These are phyloP conservation scores for Rhodosorus marinus DNA, from an alignment of 23 red algal species.

Conservation along the genomic window DNA sequence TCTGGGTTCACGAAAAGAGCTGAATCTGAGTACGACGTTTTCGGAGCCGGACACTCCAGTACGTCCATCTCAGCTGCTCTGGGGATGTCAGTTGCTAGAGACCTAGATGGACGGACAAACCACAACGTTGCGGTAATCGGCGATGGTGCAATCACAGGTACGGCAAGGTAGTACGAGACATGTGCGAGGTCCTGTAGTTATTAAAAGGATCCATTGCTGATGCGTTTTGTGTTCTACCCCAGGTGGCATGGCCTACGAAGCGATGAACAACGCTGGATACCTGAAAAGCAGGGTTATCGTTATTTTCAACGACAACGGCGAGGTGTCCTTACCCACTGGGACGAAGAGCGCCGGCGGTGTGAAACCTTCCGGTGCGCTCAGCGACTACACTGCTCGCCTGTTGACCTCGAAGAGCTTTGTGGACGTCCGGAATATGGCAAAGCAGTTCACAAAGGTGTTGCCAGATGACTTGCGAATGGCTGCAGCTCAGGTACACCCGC, in stretches of 20 bases:
- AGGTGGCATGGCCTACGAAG: slow-evolving; percentile 96
- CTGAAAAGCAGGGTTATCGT: slow-evolving; percentile 87
- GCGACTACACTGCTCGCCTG: slow-evolving; percentile 60
- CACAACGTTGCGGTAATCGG: slow-evolving; percentile 82
- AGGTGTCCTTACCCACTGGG: slow-evolving; percentile 86
- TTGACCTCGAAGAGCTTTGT: slow-evolving; percentile 57
- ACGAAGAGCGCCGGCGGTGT: slow-evolving; percentile 80
- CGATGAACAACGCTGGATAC: slow-evolving; percentile 94
- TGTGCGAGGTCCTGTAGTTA: too few species aligned
- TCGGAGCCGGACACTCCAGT: slow-evolving; percentile 81
- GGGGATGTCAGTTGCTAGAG: slow-evolving; percentile 74
- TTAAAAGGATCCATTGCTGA: too few species aligned
- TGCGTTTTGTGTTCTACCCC: too few species aligned
- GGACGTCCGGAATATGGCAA: slow-evolving; percentile 60
- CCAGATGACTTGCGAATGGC: slow-evolving; percentile 62
- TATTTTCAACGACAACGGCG: slow-evolving; percentile 90
- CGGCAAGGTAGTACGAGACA: too few species aligned
- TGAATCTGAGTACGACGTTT: slow-evolving; percentile 79
- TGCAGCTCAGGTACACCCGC: slow-evolving; percentile 83
- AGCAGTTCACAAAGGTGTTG: slow-evolving; percentile 69
- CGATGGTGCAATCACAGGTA: slow-evolving; percentile 91
- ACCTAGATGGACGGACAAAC: slow-evolving; percentile 50
- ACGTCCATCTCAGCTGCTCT: slow-evolving; percentile 81
- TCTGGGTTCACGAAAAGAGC: slow-evolving; percentile 77
- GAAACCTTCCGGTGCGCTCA: slow-evolving; percentile 66